A percentile compares a stretch with the other conserved stretches of the same genome.
phyloP scores from a whole-genome alignment of 139 green algal genomes.

The Monoraphidium neglectum region DNA sequence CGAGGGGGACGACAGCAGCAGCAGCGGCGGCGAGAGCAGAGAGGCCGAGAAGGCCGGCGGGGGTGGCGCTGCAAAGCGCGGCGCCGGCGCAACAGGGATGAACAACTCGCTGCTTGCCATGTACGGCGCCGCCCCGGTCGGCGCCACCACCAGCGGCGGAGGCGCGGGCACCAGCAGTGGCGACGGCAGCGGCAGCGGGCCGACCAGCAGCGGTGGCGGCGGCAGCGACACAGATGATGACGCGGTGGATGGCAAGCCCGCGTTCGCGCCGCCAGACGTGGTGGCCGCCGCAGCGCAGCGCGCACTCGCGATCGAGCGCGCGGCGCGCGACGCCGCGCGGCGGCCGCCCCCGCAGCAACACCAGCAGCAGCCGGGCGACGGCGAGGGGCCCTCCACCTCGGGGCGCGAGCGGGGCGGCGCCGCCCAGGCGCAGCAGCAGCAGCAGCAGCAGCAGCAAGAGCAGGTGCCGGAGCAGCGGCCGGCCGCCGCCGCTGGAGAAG shows the following conservation, averaged over 20 bases:
- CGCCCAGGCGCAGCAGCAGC: neutral
- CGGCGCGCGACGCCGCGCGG: conserved; percentile 1
- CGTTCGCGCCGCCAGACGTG: conserved; percentile 49
- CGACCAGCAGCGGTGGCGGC: neutral
- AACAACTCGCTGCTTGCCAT: neutral
- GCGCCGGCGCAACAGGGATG: neutral
- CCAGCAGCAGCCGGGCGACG: conserved; percentile 2
- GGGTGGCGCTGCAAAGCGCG: neutral
- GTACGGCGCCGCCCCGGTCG: neutral
- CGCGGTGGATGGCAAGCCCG: conserved; percentile 13
- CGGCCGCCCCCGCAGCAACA: conserved; percentile 4
- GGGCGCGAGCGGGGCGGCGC: neutral
- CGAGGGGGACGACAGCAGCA: conserved; percentile 5
- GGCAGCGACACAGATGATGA: conserved; percentile 8
- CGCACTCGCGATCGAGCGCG: conserved; percentile 41
- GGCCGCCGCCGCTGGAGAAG: neutral
- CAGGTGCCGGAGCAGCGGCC: conserved; percentile 21
- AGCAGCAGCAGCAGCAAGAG: conserved; percentile 14
- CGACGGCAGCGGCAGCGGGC: conserved; percentile 7
- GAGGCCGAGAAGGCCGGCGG: too few species aligned
- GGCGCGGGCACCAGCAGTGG: conserved; percentile 9
- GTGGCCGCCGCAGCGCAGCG: conserved; percentile 53
- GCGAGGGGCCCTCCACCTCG: neutral
- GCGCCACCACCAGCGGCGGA: neutral
- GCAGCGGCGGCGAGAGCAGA: conserved; percentile 2